Evolutionary conservation across 2,329 filamentous ascomycete genomes (phyloP), one percentile per base, ranked within the genome.

Genomic region (Aureobasidium sp.): DNA sequence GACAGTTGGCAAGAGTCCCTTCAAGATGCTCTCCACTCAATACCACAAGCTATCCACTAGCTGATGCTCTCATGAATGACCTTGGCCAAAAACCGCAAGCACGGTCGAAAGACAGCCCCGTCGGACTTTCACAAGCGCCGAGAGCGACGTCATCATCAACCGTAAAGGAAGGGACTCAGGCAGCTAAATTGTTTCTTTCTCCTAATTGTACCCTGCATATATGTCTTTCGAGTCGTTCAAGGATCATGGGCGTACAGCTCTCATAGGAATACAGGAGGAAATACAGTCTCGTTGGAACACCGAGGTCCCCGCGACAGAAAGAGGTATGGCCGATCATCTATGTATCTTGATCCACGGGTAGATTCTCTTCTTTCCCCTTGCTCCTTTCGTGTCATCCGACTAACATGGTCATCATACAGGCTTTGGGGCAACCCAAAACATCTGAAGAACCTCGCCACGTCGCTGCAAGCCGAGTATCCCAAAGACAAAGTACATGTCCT

Each of bases 401-500:
- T 55, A 3, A 55, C 52, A 29, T 17, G 3, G 8, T 10, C 6
- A 41, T 12, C 26, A 3, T 34, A 5, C 66, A 83, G 90, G 76
- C 80, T 92, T 66, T 93, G 90, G 90, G 90, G 90, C 24, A 90
- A 90, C 66, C 90, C 90, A 1, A 79, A 79, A 52, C 89, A 94
- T 73, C 83, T 93, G 75, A 79, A 79, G 64, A 85, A 83, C 62
- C 79, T 93, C 63, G 87, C 86, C 63, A 84, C 85, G 65, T 79
- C 82, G 9, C 76, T 94, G 8, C 83, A 86, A 65, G 80, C 81
- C 29, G 77, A 82, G 64, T 80, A 88, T 70, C 72, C 84, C 1
- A 78, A 82, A 66, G 86, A 89, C 64, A 76, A 82, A 66, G 77
- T 93, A 24, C 83, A 91, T 70, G 82, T 93, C 32, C 79, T 92